Evolutionary conservation across 495 filamentous ascomycete species (phyloP).

Genomic region (Sporormia fimetaria): DNA sequence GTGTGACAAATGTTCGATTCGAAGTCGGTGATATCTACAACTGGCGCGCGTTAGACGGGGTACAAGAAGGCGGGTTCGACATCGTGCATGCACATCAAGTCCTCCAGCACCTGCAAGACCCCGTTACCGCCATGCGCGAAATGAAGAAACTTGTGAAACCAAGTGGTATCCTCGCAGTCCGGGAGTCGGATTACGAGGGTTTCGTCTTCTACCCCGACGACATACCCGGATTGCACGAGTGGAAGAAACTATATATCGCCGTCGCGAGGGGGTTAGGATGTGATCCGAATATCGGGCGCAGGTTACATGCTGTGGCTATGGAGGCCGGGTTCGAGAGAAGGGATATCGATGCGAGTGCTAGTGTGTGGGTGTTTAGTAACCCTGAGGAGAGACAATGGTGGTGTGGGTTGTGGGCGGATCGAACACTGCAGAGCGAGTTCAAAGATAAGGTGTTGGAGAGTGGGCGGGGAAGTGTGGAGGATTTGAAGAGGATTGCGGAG

Average conservation of each 20-base stretch:
- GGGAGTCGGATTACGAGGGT: slow-evolving; percentile 31
- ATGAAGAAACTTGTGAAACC: slow-evolving; percentile 17
- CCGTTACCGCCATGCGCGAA: slow-evolving; percentile 16
- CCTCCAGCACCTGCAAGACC: slow-evolving; percentile 21
- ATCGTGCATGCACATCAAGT: slow-evolving; percentile 25
- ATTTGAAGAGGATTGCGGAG: slow-evolving; percentile 36
- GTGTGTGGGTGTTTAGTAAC: slow-evolving; percentile 38
- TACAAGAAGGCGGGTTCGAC: slow-evolving; percentile 16
- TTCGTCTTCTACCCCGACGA: slow-evolving; percentile 40
- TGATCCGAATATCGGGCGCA: slow-evolving; percentile 41
- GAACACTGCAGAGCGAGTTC: slow-evolving; percentile 34
- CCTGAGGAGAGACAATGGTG: slow-evolving; percentile 39
- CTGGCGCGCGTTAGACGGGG: slow-evolving; percentile 5
- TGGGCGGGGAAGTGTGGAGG: slow-evolving; percentile 33
- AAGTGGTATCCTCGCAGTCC: slow-evolving; percentile 17
- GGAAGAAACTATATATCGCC: slow-evolving; percentile 33
- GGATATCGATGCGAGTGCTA: slow-evolving; percentile 32
- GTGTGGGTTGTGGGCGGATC: slow-evolving; percentile 38
- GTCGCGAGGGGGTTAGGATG: slow-evolving; percentile 36
- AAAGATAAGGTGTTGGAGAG: slow-evolving; percentile 33
- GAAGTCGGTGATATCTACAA: slow-evolving; percentile 36
- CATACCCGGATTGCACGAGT: slow-evolving; percentile 32
- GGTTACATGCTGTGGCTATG: slow-evolving; percentile 40
- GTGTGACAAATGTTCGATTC: slow-evolving; percentile 39
- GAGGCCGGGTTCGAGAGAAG: slow-evolving; percentile 36